A percentile compares a stretch with the other conserved stretches of the same genome.
phyloP scores from a whole-genome alignment of 345 rosid genomes.

The Corymbia maculata region DNA sequence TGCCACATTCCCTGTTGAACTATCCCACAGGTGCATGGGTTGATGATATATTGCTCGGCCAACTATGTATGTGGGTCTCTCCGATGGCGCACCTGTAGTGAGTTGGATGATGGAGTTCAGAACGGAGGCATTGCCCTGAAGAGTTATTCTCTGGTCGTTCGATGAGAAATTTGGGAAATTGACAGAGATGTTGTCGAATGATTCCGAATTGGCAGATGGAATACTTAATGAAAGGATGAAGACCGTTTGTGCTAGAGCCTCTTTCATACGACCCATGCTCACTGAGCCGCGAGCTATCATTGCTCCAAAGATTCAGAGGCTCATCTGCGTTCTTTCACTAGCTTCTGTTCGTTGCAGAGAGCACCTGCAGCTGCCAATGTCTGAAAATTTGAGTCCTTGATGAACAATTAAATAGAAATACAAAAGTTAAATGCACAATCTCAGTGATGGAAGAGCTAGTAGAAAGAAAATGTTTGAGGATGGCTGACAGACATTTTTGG shows the following conservation, averaged over 20 bases:
- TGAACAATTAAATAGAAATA: background rate
- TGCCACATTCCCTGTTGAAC: background rate
- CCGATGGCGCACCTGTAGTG: background rate
- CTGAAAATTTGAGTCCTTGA: background rate
- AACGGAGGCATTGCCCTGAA: too few relatives aligned
- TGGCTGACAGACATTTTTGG: too few relatives aligned
- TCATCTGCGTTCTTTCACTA: background rate
- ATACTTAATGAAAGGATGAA: background rate
- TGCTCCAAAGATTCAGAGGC: background rate
- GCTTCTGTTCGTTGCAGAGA: background rate
- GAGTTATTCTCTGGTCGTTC: too few relatives aligned
- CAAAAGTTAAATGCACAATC: background rate
- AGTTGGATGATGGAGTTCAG: background rate
- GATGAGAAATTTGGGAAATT: background rate
- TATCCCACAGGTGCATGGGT: background rate
- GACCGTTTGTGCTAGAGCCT: background rate
- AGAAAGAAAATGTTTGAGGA: too few relatives aligned
- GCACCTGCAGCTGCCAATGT: conserved; percentile 4
- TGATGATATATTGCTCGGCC: background rate
- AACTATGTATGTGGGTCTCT: background rate
- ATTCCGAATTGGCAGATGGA: background rate
- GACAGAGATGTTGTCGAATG: background rate
- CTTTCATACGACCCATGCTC: background rate
- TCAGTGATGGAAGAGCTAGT: background rate
- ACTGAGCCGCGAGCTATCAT: background rate